phyloP scores from a whole-genome alignment of 768 basidiomycete species.

The Leccinum subtestaceum region DNA sequence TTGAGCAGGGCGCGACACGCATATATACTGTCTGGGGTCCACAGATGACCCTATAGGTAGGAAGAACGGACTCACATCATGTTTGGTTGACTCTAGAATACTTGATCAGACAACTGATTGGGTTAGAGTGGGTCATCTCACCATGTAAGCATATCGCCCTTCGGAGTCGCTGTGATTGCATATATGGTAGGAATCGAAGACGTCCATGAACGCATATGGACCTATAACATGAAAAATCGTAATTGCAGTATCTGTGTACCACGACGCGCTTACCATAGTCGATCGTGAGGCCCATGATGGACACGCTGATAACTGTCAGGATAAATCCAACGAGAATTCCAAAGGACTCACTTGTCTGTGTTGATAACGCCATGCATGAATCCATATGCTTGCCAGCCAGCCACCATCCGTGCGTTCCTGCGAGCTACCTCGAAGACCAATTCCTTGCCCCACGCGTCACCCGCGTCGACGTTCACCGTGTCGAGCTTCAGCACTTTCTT shows the following conservation, averaged over 20 bases:
- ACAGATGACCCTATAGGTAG: not conserved
- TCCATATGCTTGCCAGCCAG: constrained; percentile 92
- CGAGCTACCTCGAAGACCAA: constrained; percentile 76
- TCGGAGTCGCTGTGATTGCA: constrained; percentile 87
- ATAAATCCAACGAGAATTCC: not conserved
- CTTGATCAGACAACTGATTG: constrained; percentile 2
- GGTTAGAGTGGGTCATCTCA: constrained; percentile 18
- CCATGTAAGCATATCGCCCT: constrained; percentile 74
- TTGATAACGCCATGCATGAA: constrained; percentile 98
- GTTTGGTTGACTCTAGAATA: constrained; percentile 60
- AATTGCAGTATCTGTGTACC: not conserved
- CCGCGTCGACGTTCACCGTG: constrained; percentile 38
- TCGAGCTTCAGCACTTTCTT: constrained; percentile 53
- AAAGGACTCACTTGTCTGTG: constrained; percentile 78
- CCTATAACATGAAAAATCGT: constrained; percentile 40
- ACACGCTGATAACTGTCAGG: constrained; percentile 48
- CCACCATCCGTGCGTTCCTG: constrained; percentile 90
- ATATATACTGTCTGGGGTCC: constrained; percentile 51
- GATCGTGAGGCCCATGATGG: constrained; percentile 71
- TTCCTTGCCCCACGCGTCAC: constrained; percentile 64
- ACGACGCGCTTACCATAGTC: constrained; percentile 54
- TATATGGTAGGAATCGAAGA: constrained; percentile 79
- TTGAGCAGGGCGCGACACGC: constrained; percentile 77
- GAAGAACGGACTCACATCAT: constrained; percentile 59
- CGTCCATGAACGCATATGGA: constrained; percentile 94